phyloP scores from a whole-genome alignment of 768 basidiomycete genomes.

The Nevesoporus exiguus region DNA sequence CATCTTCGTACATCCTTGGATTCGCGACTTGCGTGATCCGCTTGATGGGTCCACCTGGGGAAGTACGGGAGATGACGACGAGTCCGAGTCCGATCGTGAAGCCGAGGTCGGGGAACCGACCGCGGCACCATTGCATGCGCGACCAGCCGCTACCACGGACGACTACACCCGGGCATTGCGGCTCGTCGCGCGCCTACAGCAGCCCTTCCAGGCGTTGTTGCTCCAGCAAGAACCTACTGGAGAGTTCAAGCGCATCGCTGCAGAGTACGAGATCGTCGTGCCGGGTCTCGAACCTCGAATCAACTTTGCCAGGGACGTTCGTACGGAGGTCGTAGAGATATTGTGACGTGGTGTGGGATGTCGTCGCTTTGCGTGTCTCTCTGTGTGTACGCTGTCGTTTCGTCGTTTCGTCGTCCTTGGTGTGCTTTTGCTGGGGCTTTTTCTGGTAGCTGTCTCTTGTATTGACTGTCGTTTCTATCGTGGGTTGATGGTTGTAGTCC shows the following conservation, averaged over 20 bases:
- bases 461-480: too few relatives aligned
- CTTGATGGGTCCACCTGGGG: not conserved
- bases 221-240: constrained; percentile 1
- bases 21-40: constrained; percentile 5
- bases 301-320: too few relatives aligned
- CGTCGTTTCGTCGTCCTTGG: too few relatives aligned
- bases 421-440: not conserved
- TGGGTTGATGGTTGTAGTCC: too few relatives aligned
- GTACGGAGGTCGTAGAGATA: not conserved
- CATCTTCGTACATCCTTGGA: constrained; percentile 12
- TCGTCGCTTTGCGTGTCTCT: too few relatives aligned
- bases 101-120: not conserved
- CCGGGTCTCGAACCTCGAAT: not conserved
- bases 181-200: too few relatives aligned
- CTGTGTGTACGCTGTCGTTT: too few relatives aligned
- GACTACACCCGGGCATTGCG: constrained; percentile 1
- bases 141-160: not conserved
- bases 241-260: constrained; percentile 18
- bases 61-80: not conserved
- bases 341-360: not conserved
- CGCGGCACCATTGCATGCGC: not conserved
- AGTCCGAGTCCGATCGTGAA: not conserved
- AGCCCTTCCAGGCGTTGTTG: too few relatives aligned
- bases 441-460: not conserved
- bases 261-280: constrained; percentile 1